Evolutionary conservation across 306 rosid species (phyloP), one percentile per base, ranked within the genome.

Genomic region (Lathyrus sativus): DNA sequence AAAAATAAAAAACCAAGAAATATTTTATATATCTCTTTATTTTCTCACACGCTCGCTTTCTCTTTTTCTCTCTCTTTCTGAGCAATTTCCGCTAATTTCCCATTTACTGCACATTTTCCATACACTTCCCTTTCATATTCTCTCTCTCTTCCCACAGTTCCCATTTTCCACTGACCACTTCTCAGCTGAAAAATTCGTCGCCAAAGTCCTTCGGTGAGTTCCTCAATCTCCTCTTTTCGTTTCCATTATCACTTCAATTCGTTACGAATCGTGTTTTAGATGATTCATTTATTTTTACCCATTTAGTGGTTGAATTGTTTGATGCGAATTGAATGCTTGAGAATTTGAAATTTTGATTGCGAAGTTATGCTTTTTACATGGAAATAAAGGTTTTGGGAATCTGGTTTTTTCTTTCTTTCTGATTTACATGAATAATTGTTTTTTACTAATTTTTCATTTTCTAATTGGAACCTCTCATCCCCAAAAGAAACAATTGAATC

Each of bases 161-260:
- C 65, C 68, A 24, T 67, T 67, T 79, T 33, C 67, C 78, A 65
- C 77, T 72, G 65, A 15, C 56, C 44, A 35, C 7, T 67, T 66
- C 69, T 73, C 74, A 60, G 53, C 79, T 69, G 11, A 75, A 71
- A 22, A 50, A 71, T 55, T 75, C 65, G 0, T 43, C 51, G 8
- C 2, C 22, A 55, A 72, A 41, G 45, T 67, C 56, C 41, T 56
- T 81, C 85, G 85, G 87, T 91, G 75, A 86, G 90, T 78, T 62
- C 71, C 65, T 65, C 35, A 54, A 38, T 37, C 65, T 72, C 33
- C 53, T 7, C 18, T 29, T 4, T 35, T 5, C 38, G 29, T 24
- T 46, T n/a, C 56, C 74, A 5, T 76, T 74, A 9, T 50, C 38
- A 33, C 38, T 33, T 33, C 38, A 33, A 33, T 33, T 33, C 38